These are phyloP conservation scores for Raffaelea deltoideospora DNA, from an alignment of 2,329 filamentous ascomycete genomes.

Conservation along the genomic window DNA sequence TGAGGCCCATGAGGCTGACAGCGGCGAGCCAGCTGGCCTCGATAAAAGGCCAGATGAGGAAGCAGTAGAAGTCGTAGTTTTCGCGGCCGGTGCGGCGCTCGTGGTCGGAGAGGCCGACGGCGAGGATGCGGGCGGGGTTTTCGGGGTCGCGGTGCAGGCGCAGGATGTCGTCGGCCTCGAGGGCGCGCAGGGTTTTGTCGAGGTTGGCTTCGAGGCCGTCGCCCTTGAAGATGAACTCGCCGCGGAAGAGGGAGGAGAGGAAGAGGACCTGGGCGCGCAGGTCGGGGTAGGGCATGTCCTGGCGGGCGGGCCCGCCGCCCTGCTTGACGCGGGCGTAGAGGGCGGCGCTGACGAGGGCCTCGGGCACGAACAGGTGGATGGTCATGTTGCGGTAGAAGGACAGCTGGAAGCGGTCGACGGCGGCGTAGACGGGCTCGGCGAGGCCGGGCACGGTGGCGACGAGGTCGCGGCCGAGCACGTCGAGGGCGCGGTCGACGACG, in stretches of 20 bases:
- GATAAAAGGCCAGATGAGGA: conserved; percentile 96
- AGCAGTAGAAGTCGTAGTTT: conserved; percentile 98
- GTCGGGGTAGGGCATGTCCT: conserved; percentile 61
- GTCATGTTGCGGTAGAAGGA: conserved; percentile 99
- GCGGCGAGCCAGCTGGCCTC: conserved; percentile 88
- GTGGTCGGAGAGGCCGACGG: conserved; percentile 57
- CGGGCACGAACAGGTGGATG: conserved; percentile 91
- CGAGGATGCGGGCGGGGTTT: conserved; percentile 40
- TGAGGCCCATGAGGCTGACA: conserved; percentile 73
- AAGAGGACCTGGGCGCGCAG: conserved; percentile 72
- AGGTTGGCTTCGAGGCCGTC: conserved; percentile 72
- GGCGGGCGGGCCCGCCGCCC: conserved; percentile 69
- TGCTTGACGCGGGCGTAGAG: conserved; percentile 86
- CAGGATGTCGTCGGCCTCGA: conserved; percentile 70
- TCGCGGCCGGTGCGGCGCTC: conserved; percentile 72
- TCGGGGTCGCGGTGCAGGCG: conserved; percentile 42
- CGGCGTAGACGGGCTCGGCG: conserved; percentile 84
- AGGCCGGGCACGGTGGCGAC: conserved; percentile 68
- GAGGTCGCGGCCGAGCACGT: conserved; percentile 79
- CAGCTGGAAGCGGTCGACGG: conserved; percentile 89
- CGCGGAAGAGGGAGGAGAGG: conserved; percentile 82
- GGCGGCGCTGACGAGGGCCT: conserved; percentile 75
- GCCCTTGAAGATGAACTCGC: conserved; percentile 91
- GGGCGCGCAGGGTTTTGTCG: conserved; percentile 58
- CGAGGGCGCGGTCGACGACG: conserved; percentile 78